Base-by-base conservation (phyloP, 768 basidiomycete genomes). In the Grammothele lineata region DNA sequence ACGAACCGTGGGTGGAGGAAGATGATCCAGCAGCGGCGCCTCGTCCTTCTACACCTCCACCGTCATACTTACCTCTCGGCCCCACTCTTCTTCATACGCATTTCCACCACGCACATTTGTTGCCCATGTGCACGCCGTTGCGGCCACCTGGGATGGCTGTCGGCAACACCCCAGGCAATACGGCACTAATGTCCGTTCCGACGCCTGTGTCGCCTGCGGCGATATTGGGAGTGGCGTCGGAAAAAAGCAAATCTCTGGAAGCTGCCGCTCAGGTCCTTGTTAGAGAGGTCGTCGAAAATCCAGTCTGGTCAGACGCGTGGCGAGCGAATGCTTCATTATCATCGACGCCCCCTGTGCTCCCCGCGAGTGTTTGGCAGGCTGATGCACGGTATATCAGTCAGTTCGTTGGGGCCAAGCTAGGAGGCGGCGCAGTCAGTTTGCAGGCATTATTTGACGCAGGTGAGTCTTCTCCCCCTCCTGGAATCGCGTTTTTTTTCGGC, bases 161-260 rank as follows among this genome's bases (percentile, higher is more conserved):
- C 6, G 35, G 36, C 19, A 50, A 43, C 21, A 41, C 55, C 1
- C 37, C 48, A 2, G 54, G 48, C 11, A 48, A 37, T n/a, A 70
- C 76, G 2, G 70, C 75, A 8, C 71, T 73, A 37, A 69, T 70
- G 3, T 75, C 76, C n/a, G 88, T 84, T 0, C 88, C 87, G 1
- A 92, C 90, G 0, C 90, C 90, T 1, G 87, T 92, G 3, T 92
- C 89, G 0, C 90, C 90, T 17, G 87, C 86, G 4, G 84, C 85
- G 1, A 70, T 72, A 0, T 66, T 87, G 25, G 83, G 83, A 4
- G 74, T 77, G 1, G 69, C 79, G 1, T 76, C 77, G 3, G 87
- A 87, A 59, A 80, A 80, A 51, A 75, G 78, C 3, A 82, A 79
- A 59, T 77, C 78, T 1, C 66, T 91, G 19, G 87, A 89, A 60